Conservation (phyloP, 306 rosid species). For the Geum urbanum region DNA sequence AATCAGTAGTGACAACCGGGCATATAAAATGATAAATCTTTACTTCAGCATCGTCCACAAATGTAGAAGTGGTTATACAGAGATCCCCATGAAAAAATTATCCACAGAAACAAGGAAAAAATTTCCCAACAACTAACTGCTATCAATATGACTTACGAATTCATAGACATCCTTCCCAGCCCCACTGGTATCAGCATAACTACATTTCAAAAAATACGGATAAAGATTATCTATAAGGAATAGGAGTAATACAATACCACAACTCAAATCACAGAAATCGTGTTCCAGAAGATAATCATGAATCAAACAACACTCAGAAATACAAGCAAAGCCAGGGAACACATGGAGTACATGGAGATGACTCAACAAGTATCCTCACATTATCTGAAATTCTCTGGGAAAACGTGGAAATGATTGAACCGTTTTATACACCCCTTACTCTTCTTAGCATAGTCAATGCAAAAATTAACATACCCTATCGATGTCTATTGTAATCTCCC, state of each 20-base stretch:
- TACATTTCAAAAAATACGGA: slow-evolving; percentile 20
- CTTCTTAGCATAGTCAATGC: neutral
- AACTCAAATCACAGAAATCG: no score
- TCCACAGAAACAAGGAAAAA: neutral
- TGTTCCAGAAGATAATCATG: neutral
- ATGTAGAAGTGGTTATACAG: neutral
- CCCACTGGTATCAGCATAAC: slow-evolving; percentile 93
- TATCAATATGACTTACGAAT: slow-evolving; percentile 54
- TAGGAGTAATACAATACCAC: no score
- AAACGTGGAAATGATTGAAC: neutral
- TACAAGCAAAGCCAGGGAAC: neutral
- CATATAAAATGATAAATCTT: neutral
- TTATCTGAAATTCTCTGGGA: neutral
- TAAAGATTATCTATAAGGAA: no score
- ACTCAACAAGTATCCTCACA: no score
- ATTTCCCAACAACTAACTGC: neutral
- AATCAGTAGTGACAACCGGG: neutral
- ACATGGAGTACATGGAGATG: no score
- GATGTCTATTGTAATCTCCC: neutral
- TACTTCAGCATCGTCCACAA: neutral
- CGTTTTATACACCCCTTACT: neutral
- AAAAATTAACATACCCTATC: neutral
- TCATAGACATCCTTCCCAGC: slow-evolving; percentile 96
- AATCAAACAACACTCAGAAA: neutral
- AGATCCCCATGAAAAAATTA: neutral